These are phyloP conservation scores for Trichosanthes cucumerina DNA, from an alignment of 306 rosid genomes.

Conservation along the genomic window DNA sequence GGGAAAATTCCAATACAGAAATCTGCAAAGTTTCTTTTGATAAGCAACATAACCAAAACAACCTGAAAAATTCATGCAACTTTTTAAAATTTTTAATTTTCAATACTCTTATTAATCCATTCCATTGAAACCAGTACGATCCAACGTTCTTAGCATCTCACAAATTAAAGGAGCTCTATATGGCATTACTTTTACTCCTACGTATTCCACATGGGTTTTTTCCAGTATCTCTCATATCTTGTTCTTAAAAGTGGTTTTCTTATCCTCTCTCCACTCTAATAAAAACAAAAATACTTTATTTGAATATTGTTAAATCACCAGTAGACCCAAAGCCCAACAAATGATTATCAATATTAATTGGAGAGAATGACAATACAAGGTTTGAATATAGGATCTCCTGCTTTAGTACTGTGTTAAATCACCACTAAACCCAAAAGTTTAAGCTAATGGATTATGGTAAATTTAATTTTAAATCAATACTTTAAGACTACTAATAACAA, in stretches of 20 bases:
- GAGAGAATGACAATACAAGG: background rate
- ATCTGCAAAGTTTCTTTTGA: constrained; percentile 45
- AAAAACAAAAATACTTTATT: background rate
- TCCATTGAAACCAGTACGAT: background rate
- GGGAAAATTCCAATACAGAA: constrained; percentile 70
- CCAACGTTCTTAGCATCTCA: background rate
- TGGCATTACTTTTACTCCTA: background rate
- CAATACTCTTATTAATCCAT: background rate
- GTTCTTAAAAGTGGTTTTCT: background rate
- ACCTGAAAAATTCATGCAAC: background rate
- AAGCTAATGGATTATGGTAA: background rate
- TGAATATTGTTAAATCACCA: background rate
- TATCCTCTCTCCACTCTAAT: background rate
- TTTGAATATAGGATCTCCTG: background rate
- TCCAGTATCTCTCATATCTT: background rate
- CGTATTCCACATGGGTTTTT: background rate
- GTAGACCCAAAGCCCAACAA: background rate
- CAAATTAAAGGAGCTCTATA: background rate
- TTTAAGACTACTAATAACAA: background rate
- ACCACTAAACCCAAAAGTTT: background rate
- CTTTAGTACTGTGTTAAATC: background rate
- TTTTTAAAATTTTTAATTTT: background rate
- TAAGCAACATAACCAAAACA: constrained; percentile 2
- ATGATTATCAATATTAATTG: background rate
- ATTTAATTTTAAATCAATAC: background rate